Base-by-base conservation (phyloP, 441 rosid genomes). In the Lepidium campestre region DNA sequence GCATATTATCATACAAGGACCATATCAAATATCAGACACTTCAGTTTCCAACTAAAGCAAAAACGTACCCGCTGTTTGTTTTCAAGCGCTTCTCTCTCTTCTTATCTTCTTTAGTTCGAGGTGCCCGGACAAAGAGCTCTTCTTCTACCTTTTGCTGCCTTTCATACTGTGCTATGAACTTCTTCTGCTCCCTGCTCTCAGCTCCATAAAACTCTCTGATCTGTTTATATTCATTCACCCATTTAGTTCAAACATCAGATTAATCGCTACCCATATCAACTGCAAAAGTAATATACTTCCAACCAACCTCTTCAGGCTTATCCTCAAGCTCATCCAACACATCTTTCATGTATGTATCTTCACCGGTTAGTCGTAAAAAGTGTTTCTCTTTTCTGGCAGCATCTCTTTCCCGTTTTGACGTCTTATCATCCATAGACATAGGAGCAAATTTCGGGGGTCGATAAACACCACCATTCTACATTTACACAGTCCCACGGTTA, bases 381-480 rank as follows among this genome's bases (percentile, higher is more conserved):
- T 85, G 79, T 48, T 76, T 90, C 75, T 86, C 86, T 80, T 73
- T 87, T 70, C 98, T 84, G 20, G 79, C 66, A 48, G 83, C 83
- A 74, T 85, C 77, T 72, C 73, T 90, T 70, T 93, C 94, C 27
- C 83, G 82, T 70, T 73, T 93, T 17, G 97, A 80, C 67, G 80
- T 81, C 88, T 82, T 88, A 47, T 87, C 96, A 14, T 79, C 91
- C 94, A 90, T 87, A 34, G 78, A 57, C 48, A 84, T 63, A 22
- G 97, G 97, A 44, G 93, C 90, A 48, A 93, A 78, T 61, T 85
- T 90, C 41, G 94, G 94, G 0, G 96, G 90, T 44, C 79, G 76
- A 63, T 93, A 93, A 5, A 84, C 78, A 42, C 78, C 78, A 42
- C 77, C 81, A 71, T 73, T 83, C 97, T 93, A 71, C 62, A 74